Conservation (phyloP, 352 stramenopile genomes). For the Globisporangium sylvaticum region DNA sequence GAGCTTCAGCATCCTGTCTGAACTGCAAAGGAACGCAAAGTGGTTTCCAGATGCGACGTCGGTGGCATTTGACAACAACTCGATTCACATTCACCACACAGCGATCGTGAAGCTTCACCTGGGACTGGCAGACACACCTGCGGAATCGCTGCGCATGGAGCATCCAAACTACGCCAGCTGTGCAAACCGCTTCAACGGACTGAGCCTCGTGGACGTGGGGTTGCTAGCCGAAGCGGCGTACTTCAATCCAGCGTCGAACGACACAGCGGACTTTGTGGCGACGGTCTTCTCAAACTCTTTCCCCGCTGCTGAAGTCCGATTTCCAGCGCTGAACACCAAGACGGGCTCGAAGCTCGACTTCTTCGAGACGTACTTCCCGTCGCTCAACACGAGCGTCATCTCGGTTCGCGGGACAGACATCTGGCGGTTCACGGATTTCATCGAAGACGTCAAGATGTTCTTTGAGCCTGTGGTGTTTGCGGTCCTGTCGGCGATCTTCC, state of each 20-base stretch:
- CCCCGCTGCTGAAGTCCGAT: constrained; percentile 42
- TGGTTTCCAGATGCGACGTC: constrained; percentile 82
- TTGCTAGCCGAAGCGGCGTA: constrained; percentile 87
- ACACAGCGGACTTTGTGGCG: constrained; percentile 63
- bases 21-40: constrained; percentile 60
- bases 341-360: constrained; percentile 84
- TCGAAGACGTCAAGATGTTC: constrained; percentile 91
- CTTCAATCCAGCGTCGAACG: constrained; percentile 82
- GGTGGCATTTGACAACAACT: constrained; percentile 46
- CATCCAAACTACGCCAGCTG: constrained; percentile 73
- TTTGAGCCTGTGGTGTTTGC: constrained; percentile 88
- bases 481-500: constrained; percentile 86
- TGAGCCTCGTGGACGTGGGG: constrained; percentile 79
- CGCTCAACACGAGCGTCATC: constrained; percentile 83
- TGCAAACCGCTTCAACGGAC: constrained; percentile 64
- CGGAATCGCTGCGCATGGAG: constrained; percentile 33
- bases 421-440: constrained; percentile 87
- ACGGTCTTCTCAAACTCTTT: constrained; percentile 54
- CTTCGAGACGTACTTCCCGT: constrained; percentile 73
- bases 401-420: constrained; percentile 88
- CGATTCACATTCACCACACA: constrained; percentile 82
- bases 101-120: constrained; percentile 84
- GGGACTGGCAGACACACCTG: constrained; percentile 46
- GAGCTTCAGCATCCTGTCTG: constrained; percentile 73
- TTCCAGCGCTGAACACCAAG: constrained; percentile 75